Conservation (phyloP, 495 filamentous ascomycete species). For the Parathielavia hyrcaniae region DNA sequence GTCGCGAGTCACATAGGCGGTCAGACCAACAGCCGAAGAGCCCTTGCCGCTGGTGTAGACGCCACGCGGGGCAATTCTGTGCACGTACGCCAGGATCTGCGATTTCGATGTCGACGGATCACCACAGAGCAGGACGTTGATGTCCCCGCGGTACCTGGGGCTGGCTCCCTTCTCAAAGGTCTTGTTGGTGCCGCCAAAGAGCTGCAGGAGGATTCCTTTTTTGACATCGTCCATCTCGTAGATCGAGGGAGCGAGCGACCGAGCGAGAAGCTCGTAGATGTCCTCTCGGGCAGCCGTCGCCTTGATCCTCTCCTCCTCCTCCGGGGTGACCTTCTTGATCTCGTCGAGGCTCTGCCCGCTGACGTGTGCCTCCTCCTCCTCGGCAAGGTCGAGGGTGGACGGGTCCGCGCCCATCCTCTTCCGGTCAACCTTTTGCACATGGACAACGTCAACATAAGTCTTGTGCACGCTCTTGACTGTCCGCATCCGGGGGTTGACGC, state of each 20-base stretch:
- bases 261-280: conserved; percentile 87
- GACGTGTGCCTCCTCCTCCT: conserved; percentile 68
- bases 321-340: conserved; percentile 74
- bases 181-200: conserved; percentile 99
- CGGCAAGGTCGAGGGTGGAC: conserved; percentile 61
- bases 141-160: conserved; percentile 92
- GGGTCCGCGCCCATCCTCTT: conserved; percentile 87
- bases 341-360: conserved; percentile 77
- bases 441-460: conserved; percentile 91
- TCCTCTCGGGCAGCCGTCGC: conserved; percentile 73
- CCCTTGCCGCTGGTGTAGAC: conserved; percentile 97
- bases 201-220: conserved; percentile 91
- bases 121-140: conserved; percentile 93
- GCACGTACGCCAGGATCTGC: conserved; percentile 86
- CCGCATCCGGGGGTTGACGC: conserved; percentile 89
- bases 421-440: conserved; percentile 94
- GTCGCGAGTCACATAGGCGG: conserved; percentile 92
- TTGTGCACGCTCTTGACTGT: conserved; percentile 93
- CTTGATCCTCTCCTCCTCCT: conserved; percentile 86
- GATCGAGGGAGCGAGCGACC: conserved; percentile 88
- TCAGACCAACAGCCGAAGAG: conserved; percentile 96
- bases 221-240: conserved; percentile 99
- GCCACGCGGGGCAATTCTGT: conserved; percentile 94
- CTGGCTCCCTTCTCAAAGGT: conserved; percentile 93
- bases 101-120: conserved; percentile 96